Evolutionary conservation across 106 monocot species (phyloP).

Genomic region (Dendrobium huoshanense): DNA sequence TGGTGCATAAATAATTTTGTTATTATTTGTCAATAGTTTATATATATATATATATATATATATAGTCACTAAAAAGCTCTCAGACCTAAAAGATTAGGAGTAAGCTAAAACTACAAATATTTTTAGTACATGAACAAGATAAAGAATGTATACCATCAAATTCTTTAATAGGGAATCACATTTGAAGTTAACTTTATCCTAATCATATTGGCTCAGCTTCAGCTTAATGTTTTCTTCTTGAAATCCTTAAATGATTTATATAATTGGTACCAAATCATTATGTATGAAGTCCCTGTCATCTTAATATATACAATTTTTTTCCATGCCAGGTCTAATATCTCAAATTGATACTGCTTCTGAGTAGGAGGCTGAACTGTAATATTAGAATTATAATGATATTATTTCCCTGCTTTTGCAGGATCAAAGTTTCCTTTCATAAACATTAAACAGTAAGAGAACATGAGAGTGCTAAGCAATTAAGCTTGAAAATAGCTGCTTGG

Average conservation of each 20-base stretch:
- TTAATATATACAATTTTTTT: too few relatives aligned
- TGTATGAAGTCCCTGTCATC: background rate
- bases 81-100: background rate
- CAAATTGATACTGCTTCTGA: too few relatives aligned
- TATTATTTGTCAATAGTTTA: background rate
- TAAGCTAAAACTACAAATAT: background rate
- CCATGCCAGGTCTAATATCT: too few relatives aligned
- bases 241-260: background rate
- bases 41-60: background rate
- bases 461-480: too few relatives aligned
- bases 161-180: background rate
- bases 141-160: background rate
- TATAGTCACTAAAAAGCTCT: background rate
- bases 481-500: too few relatives aligned
- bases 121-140: background rate
- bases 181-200: background rate
- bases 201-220: background rate
- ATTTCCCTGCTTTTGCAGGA: too few relatives aligned
- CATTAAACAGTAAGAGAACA: too few relatives aligned
- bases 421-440: too few relatives aligned
- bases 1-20: conserved; percentile 7
- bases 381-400: too few relatives aligned
- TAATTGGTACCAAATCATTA: background rate
- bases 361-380: too few relatives aligned
- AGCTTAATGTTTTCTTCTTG: background rate